phyloP scores from a whole-genome alignment of 2,329 filamentous ascomycete genomes.

The Colletotrichum sublineola region DNA sequence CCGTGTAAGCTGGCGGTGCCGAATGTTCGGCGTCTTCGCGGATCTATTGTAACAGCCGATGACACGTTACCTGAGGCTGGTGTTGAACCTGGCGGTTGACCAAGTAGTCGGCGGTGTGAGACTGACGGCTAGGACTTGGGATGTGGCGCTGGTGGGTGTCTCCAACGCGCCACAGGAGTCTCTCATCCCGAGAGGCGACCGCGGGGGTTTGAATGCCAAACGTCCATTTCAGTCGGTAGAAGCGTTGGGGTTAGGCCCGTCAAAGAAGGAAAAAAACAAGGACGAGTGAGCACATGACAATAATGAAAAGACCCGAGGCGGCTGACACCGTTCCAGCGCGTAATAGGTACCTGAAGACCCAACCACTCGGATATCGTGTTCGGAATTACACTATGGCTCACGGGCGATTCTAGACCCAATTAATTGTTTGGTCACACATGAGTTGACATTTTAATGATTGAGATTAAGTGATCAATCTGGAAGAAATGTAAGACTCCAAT shows the following conservation, averaged over 20 bases:
- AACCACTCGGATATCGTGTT: not conserved
- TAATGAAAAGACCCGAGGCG: not conserved
- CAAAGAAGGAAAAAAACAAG: not conserved
- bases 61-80: not conserved
- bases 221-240: slow-evolving; percentile 1
- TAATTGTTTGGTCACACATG: not conserved
- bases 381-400: not conserved
- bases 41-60: not conserved
- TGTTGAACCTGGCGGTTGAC: not conserved
- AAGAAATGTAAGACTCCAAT: slow-evolving; percentile 3
- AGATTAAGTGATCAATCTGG: not conserved
- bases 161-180: slow-evolving; percentile 11
- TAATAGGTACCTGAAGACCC: not conserved
- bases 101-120: not conserved
- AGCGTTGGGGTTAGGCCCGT: slow-evolving; percentile 6
- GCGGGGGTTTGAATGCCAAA: slow-evolving; percentile 1
- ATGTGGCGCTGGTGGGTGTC: slow-evolving; percentile 20
- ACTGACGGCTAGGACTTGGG: not conserved
- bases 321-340: not conserved
- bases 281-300: not conserved
- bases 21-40: not conserved
- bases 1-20: not conserved
- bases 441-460: not conserved
- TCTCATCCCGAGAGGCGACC: slow-evolving; percentile 13
- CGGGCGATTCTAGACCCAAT: not conserved